A percentile compares a stretch with the other conserved stretches of the same genome.
phyloP scores from a whole-genome alignment of 208 protist genomes.

The Leishmania arabica region DNA sequence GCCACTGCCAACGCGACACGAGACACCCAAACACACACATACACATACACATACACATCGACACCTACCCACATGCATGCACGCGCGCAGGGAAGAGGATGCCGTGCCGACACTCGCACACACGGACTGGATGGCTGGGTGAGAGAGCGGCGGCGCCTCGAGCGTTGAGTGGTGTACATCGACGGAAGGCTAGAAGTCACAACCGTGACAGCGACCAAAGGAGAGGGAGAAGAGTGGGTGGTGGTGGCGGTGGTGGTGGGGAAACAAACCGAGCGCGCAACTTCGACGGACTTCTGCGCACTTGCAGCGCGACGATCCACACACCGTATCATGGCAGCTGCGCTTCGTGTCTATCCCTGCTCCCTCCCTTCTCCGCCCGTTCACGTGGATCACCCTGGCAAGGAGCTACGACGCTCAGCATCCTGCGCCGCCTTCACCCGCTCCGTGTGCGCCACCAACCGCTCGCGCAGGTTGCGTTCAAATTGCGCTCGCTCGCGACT shows the following conservation, averaged over 20 bases:
- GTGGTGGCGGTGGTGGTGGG: too few relatives aligned
- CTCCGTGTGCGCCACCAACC: conserved; percentile 41
- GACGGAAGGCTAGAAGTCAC: neutral
- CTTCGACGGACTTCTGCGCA: neutral
- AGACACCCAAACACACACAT: neutral
- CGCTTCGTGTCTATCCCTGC: neutral
- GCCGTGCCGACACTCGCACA: neutral
- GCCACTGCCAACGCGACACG: neutral
- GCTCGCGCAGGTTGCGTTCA: conserved; percentile 30
- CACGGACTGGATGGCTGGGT: neutral
- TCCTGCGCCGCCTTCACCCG: conserved; percentile 41
- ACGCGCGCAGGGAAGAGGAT: neutral
- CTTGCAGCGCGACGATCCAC: neutral
- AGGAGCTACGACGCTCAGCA: conserved; percentile 34
- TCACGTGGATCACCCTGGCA: conserved; percentile 1
- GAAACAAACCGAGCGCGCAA: neutral
- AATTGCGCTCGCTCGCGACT: conserved; percentile 27
- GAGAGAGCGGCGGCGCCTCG: neutral
- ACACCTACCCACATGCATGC: neutral
- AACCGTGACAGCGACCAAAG: neutral
- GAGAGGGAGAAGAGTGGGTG: neutral
- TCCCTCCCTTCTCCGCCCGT: neutral
- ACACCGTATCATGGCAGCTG: neutral
- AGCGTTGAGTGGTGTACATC: neutral
- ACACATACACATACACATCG: neutral